Evolutionary conservation across 306 rosid species (phyloP).

Genomic region (Psophocarpus tetragonolobus): DNA sequence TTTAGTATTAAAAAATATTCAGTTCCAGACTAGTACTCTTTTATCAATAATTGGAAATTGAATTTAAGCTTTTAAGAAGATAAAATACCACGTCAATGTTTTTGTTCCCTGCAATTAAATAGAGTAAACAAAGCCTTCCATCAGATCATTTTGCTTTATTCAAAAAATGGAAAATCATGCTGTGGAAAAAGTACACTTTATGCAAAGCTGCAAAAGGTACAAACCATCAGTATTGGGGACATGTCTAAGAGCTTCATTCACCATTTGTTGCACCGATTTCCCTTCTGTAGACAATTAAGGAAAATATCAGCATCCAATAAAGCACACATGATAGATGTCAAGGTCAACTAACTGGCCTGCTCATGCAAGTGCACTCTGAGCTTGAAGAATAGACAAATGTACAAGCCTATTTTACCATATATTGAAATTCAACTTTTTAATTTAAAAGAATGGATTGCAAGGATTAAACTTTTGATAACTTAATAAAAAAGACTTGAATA

Average conservation of each 20-base stretch:
- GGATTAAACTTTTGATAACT: background rate
- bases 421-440: slow-evolving; percentile 10
- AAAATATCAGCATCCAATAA: slow-evolving; percentile 35
- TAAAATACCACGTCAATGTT: slow-evolving; percentile 80
- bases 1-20: slow-evolving; percentile 25
- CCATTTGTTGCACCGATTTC: slow-evolving; percentile 93
- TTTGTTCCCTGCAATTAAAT: slow-evolving; percentile 80
- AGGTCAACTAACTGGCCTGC: background rate
- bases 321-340: slow-evolving; percentile 6
- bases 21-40: slow-evolving; percentile 25
- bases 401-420: slow-evolving; percentile 12
- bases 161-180: slow-evolving; percentile 16
- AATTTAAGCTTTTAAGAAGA: slow-evolving; percentile 37
- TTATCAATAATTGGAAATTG: slow-evolving; percentile 26
- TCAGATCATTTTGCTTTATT: slow-evolving; percentile 34
- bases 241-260: slow-evolving; percentile 77
- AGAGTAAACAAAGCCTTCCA: slow-evolving; percentile 26
- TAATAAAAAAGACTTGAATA: background rate
- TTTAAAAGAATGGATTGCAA: background rate
- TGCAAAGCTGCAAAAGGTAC: slow-evolving; percentile 31
- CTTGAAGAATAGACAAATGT: background rate
- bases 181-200: slow-evolving; percentile 15
- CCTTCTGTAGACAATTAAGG: slow-evolving; percentile 63
- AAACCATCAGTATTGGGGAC: slow-evolving; percentile 83
- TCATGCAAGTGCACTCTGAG: background rate